Base-by-base conservation (phyloP, 805 yeast genomes). In the Candida silvicultrix region DNA sequence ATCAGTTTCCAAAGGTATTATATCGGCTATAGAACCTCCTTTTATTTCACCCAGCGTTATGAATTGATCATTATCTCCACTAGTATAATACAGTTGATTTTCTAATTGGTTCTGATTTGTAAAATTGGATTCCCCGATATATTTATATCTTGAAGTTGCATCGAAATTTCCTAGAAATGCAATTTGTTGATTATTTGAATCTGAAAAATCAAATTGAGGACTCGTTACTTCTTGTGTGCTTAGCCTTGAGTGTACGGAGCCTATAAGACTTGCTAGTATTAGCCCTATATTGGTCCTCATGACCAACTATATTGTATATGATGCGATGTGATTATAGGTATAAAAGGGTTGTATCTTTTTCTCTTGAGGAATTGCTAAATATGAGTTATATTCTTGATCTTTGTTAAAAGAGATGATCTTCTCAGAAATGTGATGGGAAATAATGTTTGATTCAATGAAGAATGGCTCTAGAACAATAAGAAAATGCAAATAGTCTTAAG, bases 151-250 rank as follows among this genome's bases (percentile, higher is more conserved):
- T 5, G 75, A 59, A 14, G 70, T 53, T 14, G 69, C 70, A 42
- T 62, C 66, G 46, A 62, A 71, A 45, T 61, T 53, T 20, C 76
- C 76, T 11, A 67, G 56, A 12, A 52, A 41, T 2, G 62, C 64
- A 36, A 59, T 40, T 37, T 56, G 42, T 6, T 46, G 43, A 32
- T 56, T 43, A 32, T 48, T 44, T 42, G 54, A 59, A 2, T 56
- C 50, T 18, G 53, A 44, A 2, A 57, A 41, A 42, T 57, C 59
- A 6, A 57, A 47, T 18, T 48, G 32, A 3, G 63, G 62, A 15
- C 32, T 32, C 1, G 41, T 34, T 19, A 55, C 40, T 1, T 44
- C 36, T 8, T 39, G 28, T 5, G 21, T 16, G 4, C 11, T 8
- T 14, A 34, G 35, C 14, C 29, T 12, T 12, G 38, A 40, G 4